Conservation (phyloP, 768 basidiomycete genomes). For the Hortiboletus campestris region DNA sequence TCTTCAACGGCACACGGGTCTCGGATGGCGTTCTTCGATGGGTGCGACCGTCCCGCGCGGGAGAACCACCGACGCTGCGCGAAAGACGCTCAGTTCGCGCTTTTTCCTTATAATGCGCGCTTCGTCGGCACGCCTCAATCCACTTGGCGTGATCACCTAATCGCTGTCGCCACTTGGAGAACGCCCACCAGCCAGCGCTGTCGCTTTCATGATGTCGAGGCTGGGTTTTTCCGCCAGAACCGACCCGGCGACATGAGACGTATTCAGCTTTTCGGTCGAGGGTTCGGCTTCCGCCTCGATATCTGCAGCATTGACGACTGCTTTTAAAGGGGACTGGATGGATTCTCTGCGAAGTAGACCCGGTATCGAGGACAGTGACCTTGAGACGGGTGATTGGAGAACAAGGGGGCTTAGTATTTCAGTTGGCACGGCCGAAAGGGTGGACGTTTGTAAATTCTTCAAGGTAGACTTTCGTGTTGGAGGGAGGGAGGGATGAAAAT, state of each 20-base stretch:
- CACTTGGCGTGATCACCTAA: slow-evolving; percentile 49
- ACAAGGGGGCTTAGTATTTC: slow-evolving; percentile 32
- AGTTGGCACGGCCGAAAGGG: slow-evolving; percentile 22
- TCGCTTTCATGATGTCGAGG: slow-evolving; percentile 35
- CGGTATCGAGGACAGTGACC: slow-evolving; percentile 12
- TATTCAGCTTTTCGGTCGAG: slow-evolving; percentile 2
- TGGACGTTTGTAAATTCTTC: slow-evolving; percentile 26
- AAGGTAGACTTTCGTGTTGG: slow-evolving; percentile 20
- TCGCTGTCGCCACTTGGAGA: slow-evolving; percentile 47
- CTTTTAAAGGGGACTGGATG: slow-evolving; percentile 24
- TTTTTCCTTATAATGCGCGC: slow-evolving; percentile 60
- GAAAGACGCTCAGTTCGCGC: slow-evolving; percentile 36
- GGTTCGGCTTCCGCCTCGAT: slow-evolving; percentile 7
- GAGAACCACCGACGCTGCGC: slow-evolving; percentile 16
- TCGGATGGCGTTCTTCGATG: slow-evolving; percentile 23
- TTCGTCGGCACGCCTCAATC: slow-evolving; percentile 58
- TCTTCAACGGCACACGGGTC: slow-evolving; percentile 18
- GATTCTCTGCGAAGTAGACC: slow-evolving; percentile 25
- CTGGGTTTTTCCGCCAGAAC: slow-evolving; percentile 12
- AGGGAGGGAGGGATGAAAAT: slow-evolving; percentile 15
- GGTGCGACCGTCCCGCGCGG: slow-evolving; percentile 22
- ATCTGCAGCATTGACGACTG: slow-evolving; percentile 9
- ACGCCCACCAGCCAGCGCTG: slow-evolving; percentile 41
- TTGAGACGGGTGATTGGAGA: slow-evolving; percentile 26
- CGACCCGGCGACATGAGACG: not conserved